These are phyloP conservation scores for Sabuloglossum arenarium DNA, from an alignment of 495 filamentous ascomycete species.

Conservation along the genomic window DNA sequence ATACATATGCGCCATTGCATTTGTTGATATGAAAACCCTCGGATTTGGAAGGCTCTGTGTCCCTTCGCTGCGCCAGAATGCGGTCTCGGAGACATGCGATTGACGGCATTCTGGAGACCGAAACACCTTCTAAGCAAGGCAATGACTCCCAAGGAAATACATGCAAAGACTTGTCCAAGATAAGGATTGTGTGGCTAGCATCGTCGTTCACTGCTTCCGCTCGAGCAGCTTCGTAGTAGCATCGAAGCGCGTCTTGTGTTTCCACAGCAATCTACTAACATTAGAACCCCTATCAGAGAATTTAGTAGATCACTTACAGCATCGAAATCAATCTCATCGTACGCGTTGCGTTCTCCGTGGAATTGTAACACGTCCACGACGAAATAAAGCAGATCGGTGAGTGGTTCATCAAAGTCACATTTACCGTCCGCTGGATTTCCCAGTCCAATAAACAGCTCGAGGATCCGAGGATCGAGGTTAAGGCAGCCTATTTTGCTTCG, in stretches of 20 bases:
- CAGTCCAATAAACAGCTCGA: constrained; percentile 76
- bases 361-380: constrained; percentile 94
- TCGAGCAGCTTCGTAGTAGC: constrained; percentile 42
- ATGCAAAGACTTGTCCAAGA: constrained; percentile 83
- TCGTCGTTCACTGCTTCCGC: constrained; percentile 14
- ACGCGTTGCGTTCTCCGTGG: constrained; percentile 86
- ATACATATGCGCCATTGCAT: constrained; percentile 53
- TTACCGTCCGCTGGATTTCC: constrained; percentile 45
- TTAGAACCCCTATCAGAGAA: constrained; percentile 1
- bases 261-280: constrained; percentile 46
- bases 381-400: constrained; percentile 85
- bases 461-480: constrained; percentile 50
- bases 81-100: constrained; percentile 56
- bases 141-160: constrained; percentile 91
- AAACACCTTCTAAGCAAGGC: constrained; percentile 58
- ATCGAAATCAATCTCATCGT: constrained; percentile 95
- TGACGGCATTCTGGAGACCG: constrained; percentile 69
- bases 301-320: constrained; percentile 18
- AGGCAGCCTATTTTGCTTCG: constrained; percentile 25
- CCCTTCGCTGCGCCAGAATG: constrained; percentile 28
- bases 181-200: constrained; percentile 56
- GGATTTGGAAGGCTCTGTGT: constrained; percentile 10
- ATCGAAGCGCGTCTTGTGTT: constrained; percentile 54
- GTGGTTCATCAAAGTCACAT: constrained; percentile 56
- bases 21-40: constrained; percentile 34